These are phyloP conservation scores for Gossypium turneri DNA, from an alignment of 345 rosid species.

Conservation along the genomic window DNA sequence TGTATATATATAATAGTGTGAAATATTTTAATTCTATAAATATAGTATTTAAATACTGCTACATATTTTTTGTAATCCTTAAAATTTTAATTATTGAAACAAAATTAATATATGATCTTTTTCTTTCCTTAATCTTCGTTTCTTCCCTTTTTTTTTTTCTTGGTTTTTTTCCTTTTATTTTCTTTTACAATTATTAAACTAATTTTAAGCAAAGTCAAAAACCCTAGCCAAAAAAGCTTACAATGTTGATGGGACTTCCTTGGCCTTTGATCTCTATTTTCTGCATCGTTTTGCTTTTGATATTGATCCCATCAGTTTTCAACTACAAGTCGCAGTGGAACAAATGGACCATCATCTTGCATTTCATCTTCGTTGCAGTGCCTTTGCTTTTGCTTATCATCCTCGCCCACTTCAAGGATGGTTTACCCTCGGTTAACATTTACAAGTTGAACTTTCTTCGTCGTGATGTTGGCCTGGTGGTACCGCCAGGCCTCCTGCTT, in stretches of 20 bases:
- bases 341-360: not conserved
- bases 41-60: too few relatives aligned
- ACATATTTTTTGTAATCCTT: too few relatives aligned
- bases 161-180: too few relatives aligned
- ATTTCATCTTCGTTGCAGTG: not conserved
- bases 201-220: too few relatives aligned
- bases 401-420: not conserved
- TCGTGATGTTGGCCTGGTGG: not conserved
- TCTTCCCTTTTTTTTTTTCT: too few relatives aligned
- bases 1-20: too few relatives aligned
- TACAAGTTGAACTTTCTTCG: not conserved
- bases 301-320: not conserved
- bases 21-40: too few relatives aligned
- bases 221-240: not conserved
- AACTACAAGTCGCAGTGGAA: not conserved
- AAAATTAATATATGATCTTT: too few relatives aligned
- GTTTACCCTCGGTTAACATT: not conserved
- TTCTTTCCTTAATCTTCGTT: too few relatives aligned
- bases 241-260: not conserved
- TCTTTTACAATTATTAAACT: too few relatives aligned
- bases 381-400: not conserved
- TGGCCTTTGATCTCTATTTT: not conserved
- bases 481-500: not conserved
- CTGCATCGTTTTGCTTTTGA: not conserved
- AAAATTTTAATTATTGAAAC: too few relatives aligned